Evolutionary conservation across 331 rosid species (phyloP), one percentile per base, ranked within the genome.

Genomic region (Quercus tomentella): DNA sequence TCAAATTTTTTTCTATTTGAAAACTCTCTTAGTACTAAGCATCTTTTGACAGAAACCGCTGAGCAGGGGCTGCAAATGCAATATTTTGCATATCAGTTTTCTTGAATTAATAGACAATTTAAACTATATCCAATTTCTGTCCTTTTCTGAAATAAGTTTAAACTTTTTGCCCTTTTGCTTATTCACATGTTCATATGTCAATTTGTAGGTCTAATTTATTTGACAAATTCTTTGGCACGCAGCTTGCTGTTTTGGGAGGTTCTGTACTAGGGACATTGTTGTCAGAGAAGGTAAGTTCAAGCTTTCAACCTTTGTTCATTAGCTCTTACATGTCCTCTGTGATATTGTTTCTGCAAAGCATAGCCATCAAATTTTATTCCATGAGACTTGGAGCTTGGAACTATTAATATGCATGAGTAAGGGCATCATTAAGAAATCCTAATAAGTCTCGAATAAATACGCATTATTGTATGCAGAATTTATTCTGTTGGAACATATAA

Each of bases 221-320:
- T 74, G 65, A 37, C 65, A 6, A 69, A 68, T 23, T 65, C 60
- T 85, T 84, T 68, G 54, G 45, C 25, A 21, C 74, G 85, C 93
- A 96, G 98, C 74, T 96, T 82, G 99, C 98, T 79, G 97, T 96
- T 26, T 86, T 96, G 78, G 99, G 98, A 79, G 98, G 98, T 76
- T 91, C 99, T 70, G 81, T 96, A 77, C 80, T 96, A 23, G 99
- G 99, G 75, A 83, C 97, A 73, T 90, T 91, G 86, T 83, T 96
- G 81, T 93, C 98, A 21, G 97, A 93, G 89, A 96, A 89, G 98
- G 98, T 93, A 89, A 81, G 56, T 61, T 61, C 72, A 76, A 78
- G 72, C 72, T 51, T 85, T 74, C 65, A 51, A 73, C 61, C 37
- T 75, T 58, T 58, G 15, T 68, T 75, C 75, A 14, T 14, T 20